Evolutionary conservation across 2,329 filamentous ascomycete species (phyloP).

Genomic region (Beauveria sp.): DNA sequence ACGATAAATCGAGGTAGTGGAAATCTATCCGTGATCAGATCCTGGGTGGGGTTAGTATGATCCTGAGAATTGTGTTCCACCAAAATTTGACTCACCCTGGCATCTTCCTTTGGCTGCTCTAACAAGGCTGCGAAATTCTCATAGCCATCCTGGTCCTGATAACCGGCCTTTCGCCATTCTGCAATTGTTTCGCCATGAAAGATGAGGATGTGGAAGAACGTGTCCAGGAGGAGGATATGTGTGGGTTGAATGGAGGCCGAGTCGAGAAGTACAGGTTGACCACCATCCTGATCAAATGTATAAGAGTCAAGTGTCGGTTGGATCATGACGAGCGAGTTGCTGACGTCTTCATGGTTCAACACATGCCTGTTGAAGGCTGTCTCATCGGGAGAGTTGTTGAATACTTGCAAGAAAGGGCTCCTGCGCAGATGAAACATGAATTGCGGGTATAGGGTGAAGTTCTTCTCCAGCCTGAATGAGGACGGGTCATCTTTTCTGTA

Average conservation of each 20-base stretch:
- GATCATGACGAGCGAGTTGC: constrained; percentile 97
- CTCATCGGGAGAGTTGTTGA: constrained; percentile 98
- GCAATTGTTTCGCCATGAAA: constrained; percentile 98
- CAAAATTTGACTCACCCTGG: constrained; percentile 55
- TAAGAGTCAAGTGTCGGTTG: constrained; percentile 97
- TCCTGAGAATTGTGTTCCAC: not conserved
- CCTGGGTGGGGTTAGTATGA: constrained; percentile 43
- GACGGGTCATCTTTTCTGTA: constrained; percentile 97
- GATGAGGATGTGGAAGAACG: constrained; percentile 98
- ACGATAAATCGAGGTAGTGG: constrained; percentile 98
- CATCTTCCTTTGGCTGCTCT: constrained; percentile 93
- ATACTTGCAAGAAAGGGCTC: constrained; percentile 96
- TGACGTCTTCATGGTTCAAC: constrained; percentile 92
- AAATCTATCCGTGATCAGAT: constrained; percentile 94
- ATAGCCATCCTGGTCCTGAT: constrained; percentile 96
- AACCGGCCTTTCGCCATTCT: constrained; percentile 95
- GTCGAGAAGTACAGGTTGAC: constrained; percentile 87
- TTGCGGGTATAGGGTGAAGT: constrained; percentile 96
- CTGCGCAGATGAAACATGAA: constrained; percentile 99
- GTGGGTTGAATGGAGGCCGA: constrained; percentile 93
- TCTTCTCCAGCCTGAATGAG: constrained; percentile 95
- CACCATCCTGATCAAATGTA: constrained; percentile 90
- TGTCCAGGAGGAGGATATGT: constrained; percentile 89
- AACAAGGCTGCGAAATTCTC: constrained; percentile 88
- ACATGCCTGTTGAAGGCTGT: constrained; percentile 99